Evolutionary conservation across 495 filamentous ascomycete species (phyloP).

Genomic region (Penicillium subrubescens): DNA sequence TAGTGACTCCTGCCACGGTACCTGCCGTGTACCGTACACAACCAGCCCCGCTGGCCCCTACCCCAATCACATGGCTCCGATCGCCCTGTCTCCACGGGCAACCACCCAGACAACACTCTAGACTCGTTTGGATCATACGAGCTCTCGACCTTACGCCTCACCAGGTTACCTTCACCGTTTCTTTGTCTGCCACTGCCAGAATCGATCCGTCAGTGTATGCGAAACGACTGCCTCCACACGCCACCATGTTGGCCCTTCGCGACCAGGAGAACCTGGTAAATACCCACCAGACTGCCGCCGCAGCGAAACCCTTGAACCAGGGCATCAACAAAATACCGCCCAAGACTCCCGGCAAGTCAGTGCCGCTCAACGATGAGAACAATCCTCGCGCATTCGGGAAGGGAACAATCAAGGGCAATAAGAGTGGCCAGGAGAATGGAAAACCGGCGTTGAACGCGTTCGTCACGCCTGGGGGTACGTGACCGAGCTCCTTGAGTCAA

Average conservation of each 20-base stretch:
- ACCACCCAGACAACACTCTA: slow-evolving; percentile 41
- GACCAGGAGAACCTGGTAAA: slow-evolving; percentile 92
- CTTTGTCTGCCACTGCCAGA: neutral
- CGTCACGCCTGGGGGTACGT: slow-evolving; percentile 79
- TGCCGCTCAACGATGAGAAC: slow-evolving; percentile 89
- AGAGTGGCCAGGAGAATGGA: slow-evolving; percentile 67
- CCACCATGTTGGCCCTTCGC: slow-evolving; percentile 73
- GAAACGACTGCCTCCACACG: slow-evolving; percentile 24
- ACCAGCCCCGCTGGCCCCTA: slow-evolving; percentile 12
- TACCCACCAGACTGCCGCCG: slow-evolving; percentile 72
- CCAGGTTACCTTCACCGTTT: slow-evolving; percentile 10
- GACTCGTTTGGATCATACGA: slow-evolving; percentile 15
- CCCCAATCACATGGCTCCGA: slow-evolving; percentile 28
- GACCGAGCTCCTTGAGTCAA: neutral
- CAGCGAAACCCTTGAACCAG: slow-evolving; percentile 77
- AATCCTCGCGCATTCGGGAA: slow-evolving; percentile 60
- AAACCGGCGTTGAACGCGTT: slow-evolving; percentile 68
- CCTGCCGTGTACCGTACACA: slow-evolving; percentile 19
- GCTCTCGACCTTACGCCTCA: neutral
- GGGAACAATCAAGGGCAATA: slow-evolving; percentile 64
- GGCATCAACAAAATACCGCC: slow-evolving; percentile 60
- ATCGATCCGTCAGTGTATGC: slow-evolving; percentile 24
- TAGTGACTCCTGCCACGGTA: neutral
- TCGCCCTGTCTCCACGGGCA: slow-evolving; percentile 52
- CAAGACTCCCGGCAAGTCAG: slow-evolving; percentile 86